phyloP scores from a whole-genome alignment of 495 filamentous ascomycete genomes.

The Aspergillus diversus region DNA sequence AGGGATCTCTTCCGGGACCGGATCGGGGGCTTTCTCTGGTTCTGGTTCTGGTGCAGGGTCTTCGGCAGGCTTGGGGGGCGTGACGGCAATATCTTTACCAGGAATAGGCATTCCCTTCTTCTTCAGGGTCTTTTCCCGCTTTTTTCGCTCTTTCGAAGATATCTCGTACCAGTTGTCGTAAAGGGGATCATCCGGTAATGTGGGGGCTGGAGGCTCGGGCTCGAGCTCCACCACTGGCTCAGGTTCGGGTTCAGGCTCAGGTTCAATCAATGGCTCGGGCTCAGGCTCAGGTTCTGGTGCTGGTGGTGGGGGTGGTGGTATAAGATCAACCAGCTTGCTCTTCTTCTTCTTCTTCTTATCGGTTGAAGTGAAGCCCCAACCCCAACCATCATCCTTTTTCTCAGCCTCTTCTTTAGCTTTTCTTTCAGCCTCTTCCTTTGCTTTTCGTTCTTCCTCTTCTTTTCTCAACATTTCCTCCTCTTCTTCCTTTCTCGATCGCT shows the following conservation, averaged over 20 bases:
- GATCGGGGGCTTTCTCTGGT: constrained; percentile 28
- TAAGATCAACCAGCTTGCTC: constrained; percentile 28
- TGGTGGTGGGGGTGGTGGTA: constrained; percentile 29
- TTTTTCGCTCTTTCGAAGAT: constrained; percentile 45
- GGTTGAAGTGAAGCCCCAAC: constrained; percentile 21
- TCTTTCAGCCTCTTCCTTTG: constrained; percentile 27
- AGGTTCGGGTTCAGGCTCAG: constrained; percentile 32
- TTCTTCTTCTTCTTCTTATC: constrained; percentile 30
- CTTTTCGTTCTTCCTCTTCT: constrained; percentile 33
- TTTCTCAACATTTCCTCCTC: constrained; percentile 27
- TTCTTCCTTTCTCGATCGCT: constrained; percentile 23
- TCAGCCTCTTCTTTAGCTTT: constrained; percentile 27
- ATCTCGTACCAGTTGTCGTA: constrained; percentile 42
- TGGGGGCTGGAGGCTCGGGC: constrained; percentile 35
- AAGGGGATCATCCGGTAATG: constrained; percentile 39
- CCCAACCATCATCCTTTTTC: constrained; percentile 22
- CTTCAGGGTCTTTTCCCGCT: constrained; percentile 39
- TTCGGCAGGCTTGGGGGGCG: constrained; percentile 23
- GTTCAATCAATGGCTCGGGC: constrained; percentile 29
- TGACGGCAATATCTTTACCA: constrained; percentile 39
- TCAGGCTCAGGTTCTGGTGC: constrained; percentile 36
- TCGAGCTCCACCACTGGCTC: constrained; percentile 24
- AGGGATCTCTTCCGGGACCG: constrained; percentile 18
- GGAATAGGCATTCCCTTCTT: constrained; percentile 44
- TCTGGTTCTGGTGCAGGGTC: constrained; percentile 25